Percentiles rank a stretch among this genome's conserved stretches.
Evolutionary conservation across 2,329 filamentous ascomycete genomes (phyloP).

Genomic region (Hymenoscyphus scutula): DNA sequence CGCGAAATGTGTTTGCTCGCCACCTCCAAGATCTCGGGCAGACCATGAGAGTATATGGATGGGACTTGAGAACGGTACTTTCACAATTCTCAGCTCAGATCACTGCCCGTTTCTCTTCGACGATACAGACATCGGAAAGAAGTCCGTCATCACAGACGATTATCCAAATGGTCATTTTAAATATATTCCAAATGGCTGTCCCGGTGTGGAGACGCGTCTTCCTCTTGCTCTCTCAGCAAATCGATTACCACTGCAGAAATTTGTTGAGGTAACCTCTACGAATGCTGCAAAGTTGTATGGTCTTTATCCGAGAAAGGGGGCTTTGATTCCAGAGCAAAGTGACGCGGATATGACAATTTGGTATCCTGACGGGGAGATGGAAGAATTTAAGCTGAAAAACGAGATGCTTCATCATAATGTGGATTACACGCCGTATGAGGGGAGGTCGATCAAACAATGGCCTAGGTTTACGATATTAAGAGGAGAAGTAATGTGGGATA

Average conservation of each 20-base stretch:
- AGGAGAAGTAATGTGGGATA: slow-evolving; percentile 57
- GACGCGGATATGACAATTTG: slow-evolving; percentile 59
- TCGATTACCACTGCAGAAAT: slow-evolving; percentile 45
- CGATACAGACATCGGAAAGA: slow-evolving; percentile 47
- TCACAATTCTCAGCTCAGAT: slow-evolving; percentile 49
- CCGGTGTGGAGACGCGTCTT: slow-evolving; percentile 56
- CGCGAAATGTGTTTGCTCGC: slow-evolving; percentile 54
- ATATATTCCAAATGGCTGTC: slow-evolving; percentile 57
- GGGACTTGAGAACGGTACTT: slow-evolving; percentile 50
- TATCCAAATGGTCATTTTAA: slow-evolving; percentile 48
- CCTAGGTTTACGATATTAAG: slow-evolving; percentile 59
- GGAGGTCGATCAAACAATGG: slow-evolving; percentile 56
- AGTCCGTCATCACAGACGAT: slow-evolving; percentile 45
- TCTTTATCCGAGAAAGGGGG: slow-evolving; percentile 50
- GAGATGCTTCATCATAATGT: slow-evolving; percentile 58
- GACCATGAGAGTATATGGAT: slow-evolving; percentile 52
- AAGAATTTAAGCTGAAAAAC: slow-evolving; percentile 48
- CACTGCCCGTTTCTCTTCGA: slow-evolving; percentile 42
- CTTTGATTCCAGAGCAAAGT: slow-evolving; percentile 46
- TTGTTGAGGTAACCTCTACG: slow-evolving; percentile 53
- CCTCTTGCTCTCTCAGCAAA: slow-evolving; percentile 43
- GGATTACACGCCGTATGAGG: slow-evolving; percentile 63
- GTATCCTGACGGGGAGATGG: slow-evolving; percentile 47
- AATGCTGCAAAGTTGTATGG: slow-evolving; percentile 59
- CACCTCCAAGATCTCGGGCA: slow-evolving; percentile 45